phyloP scores from a whole-genome alignment of 345 rosid genomes.

The Triadica sebifera region DNA sequence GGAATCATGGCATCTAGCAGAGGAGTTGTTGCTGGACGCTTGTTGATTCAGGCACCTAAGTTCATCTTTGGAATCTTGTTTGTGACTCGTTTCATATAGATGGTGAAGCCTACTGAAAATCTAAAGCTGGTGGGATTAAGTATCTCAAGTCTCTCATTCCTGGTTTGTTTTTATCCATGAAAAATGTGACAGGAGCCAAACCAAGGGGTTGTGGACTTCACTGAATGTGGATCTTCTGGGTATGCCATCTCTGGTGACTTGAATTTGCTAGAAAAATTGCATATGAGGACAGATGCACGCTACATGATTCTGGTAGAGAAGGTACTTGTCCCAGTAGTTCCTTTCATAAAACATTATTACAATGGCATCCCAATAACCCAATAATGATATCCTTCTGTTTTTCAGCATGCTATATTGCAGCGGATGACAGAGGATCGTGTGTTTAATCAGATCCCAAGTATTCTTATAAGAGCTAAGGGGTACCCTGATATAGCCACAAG shows the following conservation, averaged over 20 bases:
- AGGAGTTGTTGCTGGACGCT: constrained; percentile 85
- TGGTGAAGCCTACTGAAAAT: background rate
- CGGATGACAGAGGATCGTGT: constrained; percentile 74
- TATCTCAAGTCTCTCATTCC: background rate
- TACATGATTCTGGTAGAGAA: constrained; percentile 87
- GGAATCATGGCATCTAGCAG: constrained; percentile 93
- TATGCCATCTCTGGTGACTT: constrained; percentile 79
- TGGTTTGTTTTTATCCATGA: background rate
- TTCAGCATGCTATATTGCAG: constrained; percentile 89
- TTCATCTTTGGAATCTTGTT: constrained; percentile 6
- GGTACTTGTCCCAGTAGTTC: constrained; percentile 35
- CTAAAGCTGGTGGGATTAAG: background rate
- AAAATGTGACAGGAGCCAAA: constrained; percentile 58
- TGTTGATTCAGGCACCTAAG: constrained; percentile 60
- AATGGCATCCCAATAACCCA: constrained; percentile 3
- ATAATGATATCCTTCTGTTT: background rate
- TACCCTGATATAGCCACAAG: constrained; percentile 97
- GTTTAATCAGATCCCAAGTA: constrained; percentile 76
- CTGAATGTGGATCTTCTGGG: constrained; percentile 83
- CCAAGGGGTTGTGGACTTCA: constrained; percentile 62
- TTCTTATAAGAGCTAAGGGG: constrained; percentile 87
- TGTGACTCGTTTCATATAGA: background rate
- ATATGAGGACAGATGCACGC: constrained; percentile 73
- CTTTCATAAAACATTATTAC: background rate
- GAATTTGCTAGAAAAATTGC: constrained; percentile 51